phyloP scores from a whole-genome alignment of 2,329 filamentous ascomycete genomes.

The Drechslera avenae region DNA sequence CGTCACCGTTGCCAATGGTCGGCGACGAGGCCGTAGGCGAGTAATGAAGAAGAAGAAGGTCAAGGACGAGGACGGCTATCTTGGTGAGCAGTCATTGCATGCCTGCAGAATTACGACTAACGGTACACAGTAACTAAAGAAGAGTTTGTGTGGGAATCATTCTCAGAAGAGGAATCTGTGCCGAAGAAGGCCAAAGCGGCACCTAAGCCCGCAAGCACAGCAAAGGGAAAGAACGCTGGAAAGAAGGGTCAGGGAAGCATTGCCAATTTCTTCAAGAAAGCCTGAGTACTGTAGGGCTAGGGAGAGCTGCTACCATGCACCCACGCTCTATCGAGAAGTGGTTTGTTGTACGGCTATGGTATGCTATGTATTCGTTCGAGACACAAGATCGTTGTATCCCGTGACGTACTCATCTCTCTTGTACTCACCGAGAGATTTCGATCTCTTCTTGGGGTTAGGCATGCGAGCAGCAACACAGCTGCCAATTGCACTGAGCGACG shows the following conservation, averaged over 20 bases:
- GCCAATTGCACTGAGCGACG: conserved; percentile 1
- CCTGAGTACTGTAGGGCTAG: conserved; percentile 44
- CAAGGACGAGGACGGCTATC: conserved; percentile 86
- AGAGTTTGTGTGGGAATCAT: conserved; percentile 86
- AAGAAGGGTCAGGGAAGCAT: conserved; percentile 74
- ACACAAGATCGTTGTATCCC: no score
- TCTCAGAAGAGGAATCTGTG: conserved; percentile 83
- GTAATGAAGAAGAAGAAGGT: conserved; percentile 87
- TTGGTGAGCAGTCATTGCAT: conserved; percentile 63
- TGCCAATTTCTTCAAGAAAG: conserved; percentile 91
- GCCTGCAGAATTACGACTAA: conserved; percentile 14
- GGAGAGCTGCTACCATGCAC: background rate
- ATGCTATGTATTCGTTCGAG: no score
- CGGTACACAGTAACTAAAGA: conserved; percentile 75
- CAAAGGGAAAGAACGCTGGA: conserved; percentile 59
- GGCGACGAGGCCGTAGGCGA: conserved; percentile 75
- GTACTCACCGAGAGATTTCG: background rate
- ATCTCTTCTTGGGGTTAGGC: background rate
- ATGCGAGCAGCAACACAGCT: background rate
- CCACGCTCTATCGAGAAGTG: no score
- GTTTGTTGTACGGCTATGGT: no score
- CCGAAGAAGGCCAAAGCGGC: conserved; percentile 60
- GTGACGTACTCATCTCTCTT: background rate
- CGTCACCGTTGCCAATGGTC: conserved; percentile 64
- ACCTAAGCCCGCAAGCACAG: conserved; percentile 46